A percentile compares a stretch with the other conserved stretches of the same genome.
phyloP scores from a whole-genome alignment of 148 eudicot genomes.

The Euryodendron excelsum region DNA sequence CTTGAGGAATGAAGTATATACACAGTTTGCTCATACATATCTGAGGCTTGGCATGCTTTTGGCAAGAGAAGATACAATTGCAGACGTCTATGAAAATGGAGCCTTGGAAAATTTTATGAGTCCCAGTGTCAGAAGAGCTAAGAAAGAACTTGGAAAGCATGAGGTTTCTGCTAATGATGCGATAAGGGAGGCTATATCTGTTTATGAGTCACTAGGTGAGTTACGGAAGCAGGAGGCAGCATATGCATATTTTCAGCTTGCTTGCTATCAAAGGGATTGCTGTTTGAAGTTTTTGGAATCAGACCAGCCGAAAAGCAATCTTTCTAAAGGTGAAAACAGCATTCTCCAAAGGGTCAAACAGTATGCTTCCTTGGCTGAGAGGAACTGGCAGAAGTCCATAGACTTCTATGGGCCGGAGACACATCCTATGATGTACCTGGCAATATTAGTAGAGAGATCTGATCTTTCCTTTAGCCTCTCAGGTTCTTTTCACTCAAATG shows the following conservation, averaged over 20 bases:
- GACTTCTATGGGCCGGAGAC: conserved; percentile 73
- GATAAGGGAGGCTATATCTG: conserved; percentile 72
- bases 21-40: conserved; percentile 91
- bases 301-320: conserved; percentile 37
- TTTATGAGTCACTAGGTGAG: conserved; percentile 88
- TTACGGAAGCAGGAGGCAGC: conserved; percentile 89
- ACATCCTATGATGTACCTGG: conserved; percentile 69
- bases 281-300: conserved; percentile 67
- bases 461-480: conserved; percentile 55
- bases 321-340: conserved; percentile 48
- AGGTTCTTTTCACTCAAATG: conserved; percentile 42
- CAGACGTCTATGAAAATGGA: conserved; percentile 54
- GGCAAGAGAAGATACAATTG: conserved; percentile 77
- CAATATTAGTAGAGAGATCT: conserved; percentile 68
- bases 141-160: conserved; percentile 52
- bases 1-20: conserved; percentile 68
- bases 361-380: conserved; percentile 84
- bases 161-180: conserved; percentile 92
- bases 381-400: conserved; percentile 85
- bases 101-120: conserved; percentile 36
- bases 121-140: conserved; percentile 33
- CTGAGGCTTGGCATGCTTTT: conserved; percentile 90
- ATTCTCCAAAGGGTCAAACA: conserved; percentile 66
- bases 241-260: conserved; percentile 90
- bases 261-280: conserved; percentile 78